These are phyloP conservation scores for Trametes elegans DNA, from an alignment of 768 basidiomycete genomes.

Conservation along the genomic window DNA sequence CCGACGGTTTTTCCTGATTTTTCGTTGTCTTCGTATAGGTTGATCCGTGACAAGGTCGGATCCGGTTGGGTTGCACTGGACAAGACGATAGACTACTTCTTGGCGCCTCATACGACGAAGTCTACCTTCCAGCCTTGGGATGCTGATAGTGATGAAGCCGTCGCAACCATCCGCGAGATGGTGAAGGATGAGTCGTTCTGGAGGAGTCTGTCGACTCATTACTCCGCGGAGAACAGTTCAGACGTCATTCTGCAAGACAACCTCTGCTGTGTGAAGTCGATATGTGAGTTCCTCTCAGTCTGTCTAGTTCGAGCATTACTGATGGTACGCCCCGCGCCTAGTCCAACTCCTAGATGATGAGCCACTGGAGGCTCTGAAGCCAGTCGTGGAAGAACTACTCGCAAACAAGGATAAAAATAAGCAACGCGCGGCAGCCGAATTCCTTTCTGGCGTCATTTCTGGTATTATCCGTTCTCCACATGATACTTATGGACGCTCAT, in stretches of 20 bases:
- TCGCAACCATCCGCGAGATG: conserved; percentile 50
- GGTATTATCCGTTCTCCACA: conserved; percentile 36
- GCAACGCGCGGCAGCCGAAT: conserved; percentile 84
- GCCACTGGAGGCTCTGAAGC: conserved; percentile 60
- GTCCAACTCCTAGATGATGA: conserved; percentile 79
- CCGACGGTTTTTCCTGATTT: neutral
- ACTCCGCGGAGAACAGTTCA: conserved; percentile 76
- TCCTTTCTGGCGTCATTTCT: conserved; percentile 70
- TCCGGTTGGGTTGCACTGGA: conserved; percentile 74
- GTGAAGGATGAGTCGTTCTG: conserved; percentile 55
- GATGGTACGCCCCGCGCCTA: conserved; percentile 23
- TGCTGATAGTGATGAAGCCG: conserved; percentile 43
- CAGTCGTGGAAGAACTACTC: conserved; percentile 62
- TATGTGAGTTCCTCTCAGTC: no score
- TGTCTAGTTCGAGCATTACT: neutral
- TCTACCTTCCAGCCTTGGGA: conserved; percentile 66
- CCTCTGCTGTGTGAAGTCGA: conserved; percentile 69
- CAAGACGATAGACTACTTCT: conserved; percentile 43
- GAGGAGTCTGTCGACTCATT: conserved; percentile 65
- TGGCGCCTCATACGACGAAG: conserved; percentile 43
- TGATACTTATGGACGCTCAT: neutral
- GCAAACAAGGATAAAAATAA: conserved; percentile 78
- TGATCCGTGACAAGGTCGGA: conserved; percentile 53
- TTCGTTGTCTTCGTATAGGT: conserved; percentile 31
- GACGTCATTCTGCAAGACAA: conserved; percentile 65